These are phyloP conservation scores for Fraxinus floribunda DNA, from an alignment of 305 asterid species.

Conservation along the genomic window DNA sequence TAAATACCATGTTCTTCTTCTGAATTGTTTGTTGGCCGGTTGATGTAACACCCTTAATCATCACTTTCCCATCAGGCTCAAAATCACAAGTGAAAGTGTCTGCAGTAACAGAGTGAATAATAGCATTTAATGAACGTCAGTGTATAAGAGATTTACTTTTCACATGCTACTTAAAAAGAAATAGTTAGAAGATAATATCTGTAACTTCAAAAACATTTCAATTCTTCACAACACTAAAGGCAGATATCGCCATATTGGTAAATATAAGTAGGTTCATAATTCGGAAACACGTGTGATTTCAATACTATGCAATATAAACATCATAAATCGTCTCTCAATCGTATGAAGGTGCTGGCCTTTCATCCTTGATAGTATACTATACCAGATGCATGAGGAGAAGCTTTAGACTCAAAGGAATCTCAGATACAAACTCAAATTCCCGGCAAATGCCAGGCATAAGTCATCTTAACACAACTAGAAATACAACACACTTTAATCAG, in stretches of 20 bases:
- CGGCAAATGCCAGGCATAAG: not conserved
- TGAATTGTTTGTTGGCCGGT: not conserved
- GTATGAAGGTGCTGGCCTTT: not conserved
- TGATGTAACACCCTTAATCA: not conserved
- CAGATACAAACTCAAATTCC: not conserved
- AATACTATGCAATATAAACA: not conserved
- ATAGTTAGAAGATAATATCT: not conserved
- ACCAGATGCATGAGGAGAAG: not conserved
- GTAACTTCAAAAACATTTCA: not conserved
- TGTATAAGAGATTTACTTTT: not conserved
- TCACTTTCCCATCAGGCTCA: not conserved
- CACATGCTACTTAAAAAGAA: not conserved
- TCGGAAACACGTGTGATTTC: not conserved
- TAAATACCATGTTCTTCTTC: not conserved
- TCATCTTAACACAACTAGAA: not conserved
- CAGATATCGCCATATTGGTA: not conserved
- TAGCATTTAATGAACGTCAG: not conserved
- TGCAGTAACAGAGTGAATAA: not conserved
- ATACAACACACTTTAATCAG: not conserved
- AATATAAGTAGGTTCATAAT: not conserved
- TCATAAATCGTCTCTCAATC: not conserved
- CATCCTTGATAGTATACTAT: not conserved
- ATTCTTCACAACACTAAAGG: not conserved
- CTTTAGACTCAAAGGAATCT: not conserved
- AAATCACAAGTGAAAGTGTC: not conserved